Base-by-base conservation (phyloP, 768 basidiomycete genomes). In the Suillus alpinus region DNA sequence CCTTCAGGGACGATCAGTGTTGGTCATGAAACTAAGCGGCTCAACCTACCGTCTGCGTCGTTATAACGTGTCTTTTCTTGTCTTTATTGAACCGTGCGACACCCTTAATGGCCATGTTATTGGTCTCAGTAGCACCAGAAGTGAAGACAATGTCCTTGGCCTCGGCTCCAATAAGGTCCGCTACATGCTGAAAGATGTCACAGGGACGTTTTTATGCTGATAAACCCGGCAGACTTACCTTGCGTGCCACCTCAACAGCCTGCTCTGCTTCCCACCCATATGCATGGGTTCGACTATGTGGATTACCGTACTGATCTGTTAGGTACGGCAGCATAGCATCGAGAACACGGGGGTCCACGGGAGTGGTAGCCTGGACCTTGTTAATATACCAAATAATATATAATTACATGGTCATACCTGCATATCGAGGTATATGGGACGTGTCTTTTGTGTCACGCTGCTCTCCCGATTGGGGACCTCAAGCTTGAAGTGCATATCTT, bases 201-300 rank as follows among this genome's bases (percentile, higher is more conserved):
- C 37, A 55, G 59, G 60, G 39, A 57, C 7, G 6, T 20, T 57
- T 55, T 16, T 23, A 16, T 41, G 5, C 31, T 59, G 26, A 39
- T 7, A 14, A 47, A 59, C 68, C 10, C 16, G 71, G 69, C 23
- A 56, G 9, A 44, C 66, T 56, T 26, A 88, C 94, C 82, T 92
- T 88, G 58, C 97, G 85, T 3, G 94, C 95, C 63, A 89, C 86
- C 71, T 98, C 97, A 7, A 97, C 92, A 0, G 91, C 97, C 69
- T 88, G 82, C 69, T 99, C 97, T 6, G 96, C 94, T 76, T 99
- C 97, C 97, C 97, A 99, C 4, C 97, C 97, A 73, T 98, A 99
- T 0, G 97, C 94, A 75, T 99, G 97, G 32, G 97, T 98, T 59
- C 97, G 86, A 73, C 94, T 95, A 72, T 98, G 97, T 9, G 97